phyloP scores from a whole-genome alignment of 805 yeast species.

The Sugiyamaella americana region DNA sequence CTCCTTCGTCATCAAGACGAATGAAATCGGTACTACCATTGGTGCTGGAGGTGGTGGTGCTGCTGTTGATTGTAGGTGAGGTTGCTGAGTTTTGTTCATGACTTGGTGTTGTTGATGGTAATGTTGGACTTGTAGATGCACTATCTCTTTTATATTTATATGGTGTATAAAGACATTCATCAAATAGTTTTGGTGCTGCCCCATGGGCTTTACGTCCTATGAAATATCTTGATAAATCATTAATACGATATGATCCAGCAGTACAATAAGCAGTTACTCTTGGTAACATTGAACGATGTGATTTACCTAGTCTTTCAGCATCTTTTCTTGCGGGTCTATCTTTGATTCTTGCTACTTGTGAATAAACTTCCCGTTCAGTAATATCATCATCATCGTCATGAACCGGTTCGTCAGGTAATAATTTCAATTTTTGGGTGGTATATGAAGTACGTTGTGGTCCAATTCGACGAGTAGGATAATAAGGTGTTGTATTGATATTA shows the following conservation, averaged over 20 bases:
- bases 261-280: slow-evolving; percentile 96
- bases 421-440: slow-evolving; percentile 79
- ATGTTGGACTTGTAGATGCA: not conserved
- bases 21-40: slow-evolving; percentile 37
- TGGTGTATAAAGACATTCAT: slow-evolving; percentile 92
- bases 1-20: slow-evolving; percentile 87
- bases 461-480: slow-evolving; percentile 11
- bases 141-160: slow-evolving; percentile 42
- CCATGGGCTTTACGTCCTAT: slow-evolving; percentile 54
- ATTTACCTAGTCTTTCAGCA: slow-evolving; percentile 88
- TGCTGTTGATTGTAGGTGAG: not conserved
- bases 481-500: not conserved
- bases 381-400: slow-evolving; percentile 22
- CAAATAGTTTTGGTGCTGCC: slow-evolving; percentile 83
- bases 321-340: slow-evolving; percentile 87
- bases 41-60: slow-evolving; percentile 40
- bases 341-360: slow-evolving; percentile 76
- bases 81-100: not conserved
- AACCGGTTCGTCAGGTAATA: slow-evolving; percentile 57
- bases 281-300: slow-evolving; percentile 76
- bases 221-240: slow-evolving; percentile 78
- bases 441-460: slow-evolving; percentile 69
- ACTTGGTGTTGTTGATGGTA: not conserved
- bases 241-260: slow-evolving; percentile 86
- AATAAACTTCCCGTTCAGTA: slow-evolving; percentile 55